A percentile compares a stretch with the other conserved stretches of the same genome.
Conservation (phyloP, 148 eudicot genomes). For the Nyssa sinensis region DNA sequence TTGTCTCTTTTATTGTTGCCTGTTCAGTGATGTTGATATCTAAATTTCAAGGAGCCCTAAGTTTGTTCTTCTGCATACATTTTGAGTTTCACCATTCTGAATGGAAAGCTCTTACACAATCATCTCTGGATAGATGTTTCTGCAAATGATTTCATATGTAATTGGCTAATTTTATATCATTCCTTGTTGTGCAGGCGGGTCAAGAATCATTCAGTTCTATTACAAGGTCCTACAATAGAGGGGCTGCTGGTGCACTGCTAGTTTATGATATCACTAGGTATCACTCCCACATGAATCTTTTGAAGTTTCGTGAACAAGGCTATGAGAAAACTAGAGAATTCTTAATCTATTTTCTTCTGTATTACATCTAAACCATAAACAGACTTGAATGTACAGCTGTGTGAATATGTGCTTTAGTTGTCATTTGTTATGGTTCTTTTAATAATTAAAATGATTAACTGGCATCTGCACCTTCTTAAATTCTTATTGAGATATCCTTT, state of each 20-base stretch:
- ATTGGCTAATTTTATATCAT: background rate
- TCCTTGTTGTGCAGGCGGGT: conserved; percentile 41
- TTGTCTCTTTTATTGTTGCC: background rate
- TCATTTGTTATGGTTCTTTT: background rate
- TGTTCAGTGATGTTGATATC: no score
- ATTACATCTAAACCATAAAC: background rate
- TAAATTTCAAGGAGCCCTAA: no score
- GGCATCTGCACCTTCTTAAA: background rate
- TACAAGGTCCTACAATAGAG: conserved; percentile 61
- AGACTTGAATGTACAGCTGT: background rate
- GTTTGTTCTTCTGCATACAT: no score
- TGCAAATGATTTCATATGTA: background rate
- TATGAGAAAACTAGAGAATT: background rate
- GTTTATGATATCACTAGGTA: conserved; percentile 68
- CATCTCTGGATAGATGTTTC: no score
- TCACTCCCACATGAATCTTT: background rate
- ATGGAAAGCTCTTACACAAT: no score
- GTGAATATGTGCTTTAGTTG: background rate
- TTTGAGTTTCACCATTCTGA: no score
- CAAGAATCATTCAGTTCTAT: conserved; percentile 67
- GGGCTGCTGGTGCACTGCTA: conserved; percentile 63
- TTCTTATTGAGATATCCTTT: background rate
- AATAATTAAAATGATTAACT: background rate
- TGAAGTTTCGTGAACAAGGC: background rate
- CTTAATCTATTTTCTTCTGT: background rate